Conservation (phyloP, 345 rosid genomes). For the Salix koriyanagi region DNA sequence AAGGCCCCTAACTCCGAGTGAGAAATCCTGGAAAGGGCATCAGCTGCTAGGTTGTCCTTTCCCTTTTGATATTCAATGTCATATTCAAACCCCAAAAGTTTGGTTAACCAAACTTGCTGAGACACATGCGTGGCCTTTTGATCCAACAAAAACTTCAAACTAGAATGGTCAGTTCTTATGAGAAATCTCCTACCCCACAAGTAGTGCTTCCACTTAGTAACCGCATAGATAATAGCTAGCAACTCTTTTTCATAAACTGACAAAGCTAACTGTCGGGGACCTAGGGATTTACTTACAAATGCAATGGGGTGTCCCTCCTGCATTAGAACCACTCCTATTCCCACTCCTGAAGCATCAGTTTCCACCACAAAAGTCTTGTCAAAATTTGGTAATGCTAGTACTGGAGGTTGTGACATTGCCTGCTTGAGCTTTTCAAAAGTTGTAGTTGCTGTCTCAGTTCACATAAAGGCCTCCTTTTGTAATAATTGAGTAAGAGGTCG, state of each 20-base stretch:
- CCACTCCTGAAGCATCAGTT: too few species aligned
- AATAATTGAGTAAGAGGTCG: background rate
- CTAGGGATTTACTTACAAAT: rapidly evolving
- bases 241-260: too few species aligned
- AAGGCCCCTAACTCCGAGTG: background rate
- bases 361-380: too few species aligned
- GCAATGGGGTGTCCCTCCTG: too few species aligned
- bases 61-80: background rate
- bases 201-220: too few species aligned
- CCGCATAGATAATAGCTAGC: background rate
- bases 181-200: rapidly evolving
- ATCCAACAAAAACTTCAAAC: background rate
- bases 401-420: background rate
- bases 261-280: background rate
- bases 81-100: background rate
- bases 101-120: background rate
- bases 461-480: background rate
- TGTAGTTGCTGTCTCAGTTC: background rate
- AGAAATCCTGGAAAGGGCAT: too few species aligned
- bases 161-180: background rate
- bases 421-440: background rate
- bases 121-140: background rate
- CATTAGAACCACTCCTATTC: too few species aligned
- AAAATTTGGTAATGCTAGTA: background rate
- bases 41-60: too few species aligned